Percentiles rank a stretch among this genome's conserved stretches.
phyloP scores from a whole-genome alignment of 192 early-diverging fungal genomes.

The Glomus cerebriforme region DNA sequence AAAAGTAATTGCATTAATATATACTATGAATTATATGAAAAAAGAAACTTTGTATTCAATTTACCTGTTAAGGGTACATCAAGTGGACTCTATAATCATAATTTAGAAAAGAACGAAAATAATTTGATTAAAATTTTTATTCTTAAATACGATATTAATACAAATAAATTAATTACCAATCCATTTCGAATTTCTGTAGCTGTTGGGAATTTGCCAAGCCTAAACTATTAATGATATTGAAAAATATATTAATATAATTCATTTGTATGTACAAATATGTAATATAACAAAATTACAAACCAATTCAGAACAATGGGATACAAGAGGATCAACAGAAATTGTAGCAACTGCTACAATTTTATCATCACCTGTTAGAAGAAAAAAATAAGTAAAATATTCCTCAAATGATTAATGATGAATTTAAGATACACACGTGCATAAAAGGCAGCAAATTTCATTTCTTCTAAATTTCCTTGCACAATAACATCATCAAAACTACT shows the following conservation, averaged over 20 bases:
- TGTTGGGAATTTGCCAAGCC: slow-evolving; percentile 41
- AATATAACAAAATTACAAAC: neutral
- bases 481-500: slow-evolving; percentile 55
- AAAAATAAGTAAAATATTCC: neutral
- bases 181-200: slow-evolving; percentile 40
- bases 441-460: slow-evolving; percentile 36
- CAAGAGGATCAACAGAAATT: slow-evolving; percentile 42
- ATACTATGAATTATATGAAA: neutral
- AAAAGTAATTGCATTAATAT: neutral
- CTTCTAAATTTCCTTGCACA: slow-evolving; percentile 40
- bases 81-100: neutral
- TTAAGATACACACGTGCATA: slow-evolving; percentile 36
- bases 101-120: neutral
- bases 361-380: slow-evolving; percentile 30
- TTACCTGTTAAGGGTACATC: neutral
- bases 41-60: neutral
- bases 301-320: slow-evolving; percentile 41
- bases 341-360: slow-evolving; percentile 46
- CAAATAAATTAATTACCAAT: neutral
- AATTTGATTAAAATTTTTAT: neutral
- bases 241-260: neutral
- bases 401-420: neutral
- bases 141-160: neutral
- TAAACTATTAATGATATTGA: neutral
- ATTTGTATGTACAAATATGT: neutral